phyloP scores from a whole-genome alignment of 2,329 filamentous ascomycete species.

The Ascochyta fabae region DNA sequence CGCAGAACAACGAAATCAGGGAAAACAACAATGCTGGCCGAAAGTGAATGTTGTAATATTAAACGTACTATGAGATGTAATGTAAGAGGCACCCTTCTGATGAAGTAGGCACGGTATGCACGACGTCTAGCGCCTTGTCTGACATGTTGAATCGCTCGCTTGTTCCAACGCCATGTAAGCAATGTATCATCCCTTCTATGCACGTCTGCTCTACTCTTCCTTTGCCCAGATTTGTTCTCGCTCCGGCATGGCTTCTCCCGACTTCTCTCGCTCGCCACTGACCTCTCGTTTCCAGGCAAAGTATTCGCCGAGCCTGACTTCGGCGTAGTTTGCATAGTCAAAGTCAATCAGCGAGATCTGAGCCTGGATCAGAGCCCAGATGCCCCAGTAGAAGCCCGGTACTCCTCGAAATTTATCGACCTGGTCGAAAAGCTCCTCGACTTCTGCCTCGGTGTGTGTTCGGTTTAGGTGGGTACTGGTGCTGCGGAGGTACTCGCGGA shows the following conservation, averaged over 20 bases:
- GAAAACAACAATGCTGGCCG: too few relatives aligned
- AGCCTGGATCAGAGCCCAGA: constrained; percentile 95
- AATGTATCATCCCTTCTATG: not conserved
- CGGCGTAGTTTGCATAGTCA: constrained; percentile 91
- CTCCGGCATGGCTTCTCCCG: constrained; percentile 13
- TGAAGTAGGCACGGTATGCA: constrained; percentile 15
- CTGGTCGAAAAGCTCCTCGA: constrained; percentile 74
- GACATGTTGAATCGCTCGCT: constrained; percentile 20
- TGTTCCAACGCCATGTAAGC: constrained; percentile 7
- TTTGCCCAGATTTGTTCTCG: constrained; percentile 16
- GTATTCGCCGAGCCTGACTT: constrained; percentile 85
- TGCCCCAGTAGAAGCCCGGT: constrained; percentile 89
- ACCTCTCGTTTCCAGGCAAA: constrained; percentile 77
- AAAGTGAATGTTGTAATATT: constrained; percentile 1
- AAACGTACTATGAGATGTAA: constrained; percentile 5
- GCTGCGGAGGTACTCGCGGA: constrained; percentile 79
- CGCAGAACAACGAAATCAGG: too few relatives aligned
- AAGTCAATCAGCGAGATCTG: constrained; percentile 96
- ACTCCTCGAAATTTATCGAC: constrained; percentile 88
- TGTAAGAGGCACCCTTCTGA: constrained; percentile 2
- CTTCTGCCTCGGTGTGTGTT: constrained; percentile 61
- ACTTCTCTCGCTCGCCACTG: constrained; percentile 10
- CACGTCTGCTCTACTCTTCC: constrained; percentile 2
- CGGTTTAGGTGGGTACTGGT: constrained; percentile 61
- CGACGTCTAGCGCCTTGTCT: constrained; percentile 9